Evolutionary conservation across 768 basidiomycete species (phyloP).

Genomic region (Pleurotus sapidus): DNA sequence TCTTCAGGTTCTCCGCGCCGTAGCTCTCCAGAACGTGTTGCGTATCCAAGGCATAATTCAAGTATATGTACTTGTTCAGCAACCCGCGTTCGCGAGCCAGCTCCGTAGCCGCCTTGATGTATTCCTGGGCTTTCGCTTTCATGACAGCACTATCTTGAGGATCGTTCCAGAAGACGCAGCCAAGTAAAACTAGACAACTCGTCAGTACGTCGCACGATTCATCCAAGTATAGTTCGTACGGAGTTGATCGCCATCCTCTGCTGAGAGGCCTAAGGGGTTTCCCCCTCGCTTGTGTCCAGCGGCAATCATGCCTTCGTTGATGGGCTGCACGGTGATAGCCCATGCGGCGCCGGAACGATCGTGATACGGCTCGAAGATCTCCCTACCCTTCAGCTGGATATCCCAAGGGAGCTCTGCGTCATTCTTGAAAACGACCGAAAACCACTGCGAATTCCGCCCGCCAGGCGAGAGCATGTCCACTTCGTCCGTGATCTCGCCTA

Average conservation of each 20-base stretch:
- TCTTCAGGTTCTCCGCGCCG: neutral
- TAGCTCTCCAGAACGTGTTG: conserved; percentile 2
- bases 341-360: neutral
- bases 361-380: neutral
- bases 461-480: neutral
- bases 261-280: conserved; percentile 3
- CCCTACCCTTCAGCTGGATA: conserved; percentile 4
- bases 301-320: conserved; percentile 3
- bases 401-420: conserved; percentile 5
- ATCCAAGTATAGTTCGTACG: neutral
- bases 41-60: conserved; percentile 6
- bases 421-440: conserved; percentile 3
- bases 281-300: conserved; percentile 4
- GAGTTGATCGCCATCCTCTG: conserved; percentile 9
- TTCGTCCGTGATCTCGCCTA: neutral
- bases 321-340: conserved; percentile 5
- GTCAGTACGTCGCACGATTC: neutral
- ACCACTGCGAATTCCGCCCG: conserved; percentile 6
- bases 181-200: neutral
- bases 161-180: conserved; percentile 9
- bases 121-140: neutral
- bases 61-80: conserved; percentile 6
- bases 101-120: neutral
- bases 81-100: conserved; percentile 2
- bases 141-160: conserved; percentile 6